Evolutionary conservation across 108 stramenopile genomes (phyloP), one percentile per base, ranked within the genome.

Genomic region (Parmales sp.): DNA sequence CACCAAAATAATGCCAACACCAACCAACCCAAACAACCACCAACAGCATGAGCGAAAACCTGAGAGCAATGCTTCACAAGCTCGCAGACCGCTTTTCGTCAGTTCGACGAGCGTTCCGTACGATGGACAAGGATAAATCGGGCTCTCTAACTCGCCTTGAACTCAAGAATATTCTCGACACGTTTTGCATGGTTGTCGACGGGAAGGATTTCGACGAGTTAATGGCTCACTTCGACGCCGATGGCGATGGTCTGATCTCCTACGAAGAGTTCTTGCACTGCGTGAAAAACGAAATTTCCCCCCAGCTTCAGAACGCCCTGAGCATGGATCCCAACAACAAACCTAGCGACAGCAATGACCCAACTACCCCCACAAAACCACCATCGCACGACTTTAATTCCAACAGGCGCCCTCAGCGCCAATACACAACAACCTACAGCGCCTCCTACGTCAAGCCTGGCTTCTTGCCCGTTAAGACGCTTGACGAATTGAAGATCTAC

Each of bases 401-500:
- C 11, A 13, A 8, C n/a, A n/a, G 41, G 11, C 16, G 8, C 41
- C 11, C 41, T 8, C 41, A 8, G 8, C 54, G 8, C 31, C 54
- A 23, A 7, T 31, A 34, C 54, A 28, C 16, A 11, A 60, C 54
- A 13, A 34, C 29, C 31, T 60, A 60, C 31, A 34, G 31, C 26
- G 54, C 54, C 5, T 60, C 54, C 4, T 60, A 60, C 26, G 54
- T 60, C 4, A 28, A 34, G 5, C 54, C 54, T 5, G 54, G 54
- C 29, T 19, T 34, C n/a, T 34, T 60, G 31, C 54, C 54, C 1
- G 26, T 60, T 1, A 60, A 60, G 28, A 28, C 9, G 16, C 54
- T 60, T 4, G 54, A 60, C 54, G 54, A 60, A 34, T 34, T 60
- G 31, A 60, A 60, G 31, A 60, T 60, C 26, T 60, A 60, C 31